phyloP scores from a whole-genome alignment of 208 protist species.

The Crithidia acanthocephali region DNA sequence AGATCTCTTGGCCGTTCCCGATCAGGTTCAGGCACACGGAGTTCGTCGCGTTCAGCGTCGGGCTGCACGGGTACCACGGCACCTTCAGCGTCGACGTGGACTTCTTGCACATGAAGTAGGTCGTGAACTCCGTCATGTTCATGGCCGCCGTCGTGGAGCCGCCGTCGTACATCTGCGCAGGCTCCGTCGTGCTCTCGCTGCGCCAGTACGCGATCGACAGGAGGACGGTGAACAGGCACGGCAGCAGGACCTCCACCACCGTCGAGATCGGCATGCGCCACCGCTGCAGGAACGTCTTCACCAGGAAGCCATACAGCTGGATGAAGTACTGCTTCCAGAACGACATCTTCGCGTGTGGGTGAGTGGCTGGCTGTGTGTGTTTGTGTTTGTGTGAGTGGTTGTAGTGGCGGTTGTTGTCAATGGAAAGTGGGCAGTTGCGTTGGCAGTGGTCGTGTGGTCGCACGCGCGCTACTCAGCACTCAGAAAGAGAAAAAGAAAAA shows the following conservation, averaged over 20 bases:
- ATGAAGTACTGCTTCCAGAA: slow-evolving; percentile 43
- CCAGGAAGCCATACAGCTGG: slow-evolving; percentile 71
- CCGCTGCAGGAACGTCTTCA: slow-evolving; percentile 69
- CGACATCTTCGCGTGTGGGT: slow-evolving; percentile 7
- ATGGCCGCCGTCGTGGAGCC: background rate
- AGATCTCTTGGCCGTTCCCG: slow-evolving; percentile 39
- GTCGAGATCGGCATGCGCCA: slow-evolving; percentile 60
- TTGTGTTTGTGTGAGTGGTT: background rate
- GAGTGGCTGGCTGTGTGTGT: background rate
- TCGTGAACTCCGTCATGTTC: slow-evolving; percentile 33
- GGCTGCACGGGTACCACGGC: slow-evolving; percentile 31
- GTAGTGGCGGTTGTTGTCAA: background rate
- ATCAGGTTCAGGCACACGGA: slow-evolving; percentile 39
- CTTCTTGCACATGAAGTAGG: slow-evolving; percentile 30
- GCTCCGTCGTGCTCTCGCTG: slow-evolving; percentile 30
- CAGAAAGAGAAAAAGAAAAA: slow-evolving; percentile 8
- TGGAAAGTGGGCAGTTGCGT: too few species aligned
- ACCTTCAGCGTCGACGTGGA: slow-evolving; percentile 18
- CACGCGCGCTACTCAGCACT: background rate
- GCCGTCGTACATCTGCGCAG: slow-evolving; percentile 35
- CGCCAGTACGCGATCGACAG: slow-evolving; percentile 65
- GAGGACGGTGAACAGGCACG: slow-evolving; percentile 64
- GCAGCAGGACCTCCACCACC: slow-evolving; percentile 63
- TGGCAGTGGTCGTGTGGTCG: background rate
- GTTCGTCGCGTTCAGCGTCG: background rate